Conservation (phyloP, 1,284 basidiomycete species). For the Tilletiaria anomala region DNA sequence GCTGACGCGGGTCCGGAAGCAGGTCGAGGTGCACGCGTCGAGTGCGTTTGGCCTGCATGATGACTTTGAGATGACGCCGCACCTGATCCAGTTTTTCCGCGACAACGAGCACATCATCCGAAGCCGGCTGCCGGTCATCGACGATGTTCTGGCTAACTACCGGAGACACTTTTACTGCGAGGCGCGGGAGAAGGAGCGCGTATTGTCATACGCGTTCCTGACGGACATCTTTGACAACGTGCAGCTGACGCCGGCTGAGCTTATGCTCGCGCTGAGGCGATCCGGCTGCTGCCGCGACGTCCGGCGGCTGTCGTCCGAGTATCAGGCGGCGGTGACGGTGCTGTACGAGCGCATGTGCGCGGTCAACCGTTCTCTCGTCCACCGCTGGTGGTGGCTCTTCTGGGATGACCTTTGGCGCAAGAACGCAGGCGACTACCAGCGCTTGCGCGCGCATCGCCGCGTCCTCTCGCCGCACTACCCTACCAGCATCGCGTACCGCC, state of each 20-base stretch:
- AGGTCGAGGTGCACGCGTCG: conserved; percentile 45
- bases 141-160: conserved; percentile 48
- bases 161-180: conserved; percentile 48
- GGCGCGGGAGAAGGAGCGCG: conserved; percentile 47
- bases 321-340: conserved; percentile 46
- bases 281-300: conserved; percentile 49
- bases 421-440: conserved; percentile 15
- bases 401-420: conserved; percentile 48
- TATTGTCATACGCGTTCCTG: conserved; percentile 57
- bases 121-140: conserved; percentile 44
- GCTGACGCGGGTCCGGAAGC: conserved; percentile 30
- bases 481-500: conserved; percentile 59
- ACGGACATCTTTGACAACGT: conserved; percentile 42
- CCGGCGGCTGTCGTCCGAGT: conserved; percentile 47
- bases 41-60: conserved; percentile 54
- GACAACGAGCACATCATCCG: conserved; percentile 51
- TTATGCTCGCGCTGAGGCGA: conserved; percentile 46
- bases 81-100: conserved; percentile 53
- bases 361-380: conserved; percentile 47
- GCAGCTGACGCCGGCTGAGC: conserved; percentile 8
- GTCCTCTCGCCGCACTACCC: conserved; percentile 61
- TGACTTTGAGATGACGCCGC: conserved; percentile 52
- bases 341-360: conserved; percentile 50
- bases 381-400: conserved; percentile 69
- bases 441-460: conserved; percentile 53